Base-by-base conservation (phyloP, 441 rosid genomes). In the Viola pubescens region DNA sequence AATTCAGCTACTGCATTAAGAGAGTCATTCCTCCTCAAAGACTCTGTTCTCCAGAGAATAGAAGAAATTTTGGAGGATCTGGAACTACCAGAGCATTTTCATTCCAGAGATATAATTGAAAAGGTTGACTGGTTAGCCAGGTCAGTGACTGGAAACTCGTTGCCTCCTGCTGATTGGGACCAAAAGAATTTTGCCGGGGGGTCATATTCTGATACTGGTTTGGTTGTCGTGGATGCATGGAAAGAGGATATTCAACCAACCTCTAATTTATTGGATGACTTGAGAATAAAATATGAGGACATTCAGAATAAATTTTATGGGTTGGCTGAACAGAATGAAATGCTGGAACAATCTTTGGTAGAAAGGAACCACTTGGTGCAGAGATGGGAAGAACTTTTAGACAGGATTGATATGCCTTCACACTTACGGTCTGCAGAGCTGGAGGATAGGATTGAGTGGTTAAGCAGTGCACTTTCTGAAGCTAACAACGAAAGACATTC, bases 321-420 rank as follows among this genome's bases (percentile, higher is more conserved):
- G 56, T 77, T 91, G 83, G 99, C 98, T 57, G 98, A 95, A 74
- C 96, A 92, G 79, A 95, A 88, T 81, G 99, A 91, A 81, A 89
- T 91, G 99, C 90, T 91, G 72, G 98, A 95, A 70, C 99, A 89
- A 71, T 95, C 99, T 62, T 79, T 95, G 64, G 70, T 83, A 98
- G 90, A 88, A 67, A 89, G 98, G 78, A 91, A 89, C 73, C 79
- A 78, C 49, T 67, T 89, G 79, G 82, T 91, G 64, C 92, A 89
- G 86, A 83, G 87, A 77, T 95, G 95, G 97, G 99, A 95, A 81
- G 88, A 82, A 70, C 82, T 85, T 61, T 73, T 95, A 64, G 91
- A 70, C 61, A 77, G 79, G 71, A 81, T 89, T 55, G 51, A 82
- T 75, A 75, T 92, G 75, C 96, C 99, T 62, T 67, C 79, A 59